phyloP scores from a whole-genome alignment of 306 rosid genomes.

The Senna siamea region DNA sequence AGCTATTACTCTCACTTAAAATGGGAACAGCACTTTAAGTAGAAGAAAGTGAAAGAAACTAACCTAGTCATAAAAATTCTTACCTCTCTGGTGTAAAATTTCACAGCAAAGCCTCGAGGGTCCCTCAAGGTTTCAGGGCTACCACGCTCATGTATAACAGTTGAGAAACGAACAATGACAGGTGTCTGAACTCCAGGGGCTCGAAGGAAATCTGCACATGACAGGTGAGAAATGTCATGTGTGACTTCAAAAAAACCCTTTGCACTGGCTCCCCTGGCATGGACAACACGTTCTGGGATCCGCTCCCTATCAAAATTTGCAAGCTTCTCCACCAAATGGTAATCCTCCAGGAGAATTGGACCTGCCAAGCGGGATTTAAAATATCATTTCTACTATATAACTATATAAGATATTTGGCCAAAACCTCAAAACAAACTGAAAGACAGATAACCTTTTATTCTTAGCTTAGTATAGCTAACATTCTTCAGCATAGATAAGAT shows the following conservation, averaged over 20 bases:
- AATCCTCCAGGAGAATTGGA: conserved; percentile 86
- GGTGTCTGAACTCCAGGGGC: conserved; percentile 96
- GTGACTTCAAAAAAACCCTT: conserved; percentile 90
- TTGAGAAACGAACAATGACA: conserved; percentile 80
- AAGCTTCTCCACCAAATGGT: conserved; percentile 81
- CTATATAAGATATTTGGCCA: too few species aligned
- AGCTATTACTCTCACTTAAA: neutral
- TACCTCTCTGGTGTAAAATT: conserved; percentile 91
- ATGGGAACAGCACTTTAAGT: neutral
- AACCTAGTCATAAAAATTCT: neutral
- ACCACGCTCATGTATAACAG: conserved; percentile 92
- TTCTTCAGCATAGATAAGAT: conserved; percentile 8
- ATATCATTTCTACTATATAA: conserved; percentile 3
- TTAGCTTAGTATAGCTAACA: neutral
- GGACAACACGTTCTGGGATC: conserved; percentile 89
- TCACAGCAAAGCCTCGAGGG: conserved; percentile 86
- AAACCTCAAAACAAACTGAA: too few species aligned
- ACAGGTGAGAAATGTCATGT: conserved; percentile 75
- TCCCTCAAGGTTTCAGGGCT: conserved; percentile 91
- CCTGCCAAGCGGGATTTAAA: conserved; percentile 43
- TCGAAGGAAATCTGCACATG: conserved; percentile 87
- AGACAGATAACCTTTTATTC: neutral
- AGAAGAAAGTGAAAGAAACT: neutral
- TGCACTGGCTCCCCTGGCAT: conserved; percentile 89
- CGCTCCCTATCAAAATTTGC: conserved; percentile 83